Evolutionary conservation across 2,329 filamentous ascomycete genomes (phyloP).

Genomic region (Fusarium solani-melongenae): DNA sequence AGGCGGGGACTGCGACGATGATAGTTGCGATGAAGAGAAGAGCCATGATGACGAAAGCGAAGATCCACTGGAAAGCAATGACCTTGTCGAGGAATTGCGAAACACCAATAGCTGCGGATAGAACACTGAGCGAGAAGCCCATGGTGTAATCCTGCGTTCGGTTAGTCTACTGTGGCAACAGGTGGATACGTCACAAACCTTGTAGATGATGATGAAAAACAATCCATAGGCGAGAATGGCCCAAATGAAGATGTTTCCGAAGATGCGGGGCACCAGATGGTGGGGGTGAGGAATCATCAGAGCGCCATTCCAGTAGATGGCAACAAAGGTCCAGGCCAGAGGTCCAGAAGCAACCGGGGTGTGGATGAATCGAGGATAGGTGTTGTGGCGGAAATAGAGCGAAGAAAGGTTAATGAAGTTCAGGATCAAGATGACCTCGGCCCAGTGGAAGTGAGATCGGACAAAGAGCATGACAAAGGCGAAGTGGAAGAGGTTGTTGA

Average conservation of each 20-base stretch:
- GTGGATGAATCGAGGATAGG: conserved; percentile 80
- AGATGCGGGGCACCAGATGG: conserved; percentile 76
- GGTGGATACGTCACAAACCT: conserved; percentile 58
- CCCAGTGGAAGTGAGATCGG: conserved; percentile 77
- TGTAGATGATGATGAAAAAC: conserved; percentile 80
- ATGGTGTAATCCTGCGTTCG: conserved; percentile 72
- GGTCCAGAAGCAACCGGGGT: conserved; percentile 80
- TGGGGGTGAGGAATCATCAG: conserved; percentile 79
- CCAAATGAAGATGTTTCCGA: conserved; percentile 92
- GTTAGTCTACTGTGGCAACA: conserved; percentile 19
- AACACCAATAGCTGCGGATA: conserved; percentile 80
- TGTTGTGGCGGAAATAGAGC: conserved; percentile 83
- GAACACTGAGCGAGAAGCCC: conserved; percentile 80
- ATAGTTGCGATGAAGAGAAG: conserved; percentile 77
- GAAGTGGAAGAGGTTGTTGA: conserved; percentile 86
- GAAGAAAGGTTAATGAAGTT: conserved; percentile 85
- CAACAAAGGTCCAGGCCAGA: conserved; percentile 85
- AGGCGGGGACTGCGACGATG: conserved; percentile 71
- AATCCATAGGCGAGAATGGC: conserved; percentile 79
- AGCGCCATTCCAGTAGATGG: conserved; percentile 90
- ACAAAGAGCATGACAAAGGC: conserved; percentile 87
- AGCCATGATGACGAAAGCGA: conserved; percentile 85
- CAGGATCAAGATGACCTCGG: conserved; percentile 79
- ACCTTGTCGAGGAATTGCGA: conserved; percentile 79
- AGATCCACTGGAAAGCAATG: conserved; percentile 91